Evolutionary conservation across 495 filamentous ascomycete genomes (phyloP), one percentile per base, ranked within the genome.

Genomic region (Aspergillus avenaceus): DNA sequence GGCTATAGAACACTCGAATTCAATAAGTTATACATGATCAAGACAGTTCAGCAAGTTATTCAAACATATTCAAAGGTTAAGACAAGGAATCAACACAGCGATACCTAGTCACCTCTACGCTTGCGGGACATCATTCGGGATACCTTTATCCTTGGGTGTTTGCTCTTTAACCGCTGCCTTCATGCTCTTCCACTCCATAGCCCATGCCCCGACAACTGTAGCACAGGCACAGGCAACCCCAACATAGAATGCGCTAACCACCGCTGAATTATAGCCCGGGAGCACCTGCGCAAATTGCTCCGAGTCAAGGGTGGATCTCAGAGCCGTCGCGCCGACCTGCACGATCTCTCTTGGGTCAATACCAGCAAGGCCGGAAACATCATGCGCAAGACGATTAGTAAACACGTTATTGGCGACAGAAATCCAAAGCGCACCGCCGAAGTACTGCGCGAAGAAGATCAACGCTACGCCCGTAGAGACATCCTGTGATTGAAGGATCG

Each of bases 361-460:
- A 5, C 13, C 32, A 5, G 9, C 32, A 8, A 36, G 2, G 3
- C 32, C 1, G 8, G n/a, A 16, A n/a, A 36, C 2, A 3, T 18
- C 14, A 3, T 18, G 9, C 9, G 32, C 14, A 12, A 57, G 26
- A 18, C 46, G 32, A 21, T 50, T 57, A 4, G 18, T 5, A 31
- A 57, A 50, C 0, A 53, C 26, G 23, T 50, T 53, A 34, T 57
- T 40, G 1, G 38, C 49, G 4, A 47, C 54, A 4, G 32, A 42
- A 3, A 57, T 42, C 0, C 47, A 88, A 7, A 90, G 60, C 8
- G 83, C 81, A 37, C 81, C 83, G 8, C 85, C 84, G 4, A 90
- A 64, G 29, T 78, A 78, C 64, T 88, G 85, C 8, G 72, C 65
- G 52, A 89, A 84, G 50, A 87, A 79, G 66, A 86, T 81, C 28